Evolutionary conservation across 345 rosid genomes (phyloP).

Genomic region (Ceriops tagal): DNA sequence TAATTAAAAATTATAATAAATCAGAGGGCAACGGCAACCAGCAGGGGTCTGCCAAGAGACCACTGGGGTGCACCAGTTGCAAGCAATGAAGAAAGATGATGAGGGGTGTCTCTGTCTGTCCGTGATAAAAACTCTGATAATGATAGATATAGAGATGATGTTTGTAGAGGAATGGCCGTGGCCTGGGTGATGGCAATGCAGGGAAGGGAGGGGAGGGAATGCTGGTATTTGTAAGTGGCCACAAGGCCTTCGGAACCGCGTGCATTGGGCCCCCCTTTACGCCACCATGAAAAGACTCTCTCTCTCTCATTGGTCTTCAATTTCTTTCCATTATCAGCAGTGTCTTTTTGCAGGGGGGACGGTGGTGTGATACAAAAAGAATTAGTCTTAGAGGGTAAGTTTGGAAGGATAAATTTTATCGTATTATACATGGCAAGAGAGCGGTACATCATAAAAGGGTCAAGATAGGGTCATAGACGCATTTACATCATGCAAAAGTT

Average conservation of each 20-base stretch:
- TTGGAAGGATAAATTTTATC: no score
- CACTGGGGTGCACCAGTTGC: conserved; percentile 43
- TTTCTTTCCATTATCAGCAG: conserved; percentile 25
- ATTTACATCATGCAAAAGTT: no score
- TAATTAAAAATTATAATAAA: neutral
- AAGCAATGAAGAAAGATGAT: neutral
- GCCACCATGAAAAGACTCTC: conserved; percentile 38
- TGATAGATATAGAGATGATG: neutral
- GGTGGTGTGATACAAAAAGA: no score
- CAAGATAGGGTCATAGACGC: no score
- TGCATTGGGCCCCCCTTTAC: conserved; percentile 51
- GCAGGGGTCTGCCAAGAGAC: conserved; percentile 41
- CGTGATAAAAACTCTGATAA: no score
- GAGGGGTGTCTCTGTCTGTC: no score
- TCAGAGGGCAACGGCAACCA: conserved; percentile 36
- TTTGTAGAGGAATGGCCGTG: conserved; percentile 1
- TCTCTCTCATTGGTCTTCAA: conserved; percentile 23
- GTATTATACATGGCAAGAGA: no score
- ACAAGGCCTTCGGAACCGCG: conserved; percentile 50
- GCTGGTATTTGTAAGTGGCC: conserved; percentile 44
- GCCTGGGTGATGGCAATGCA: conserved; percentile 26
- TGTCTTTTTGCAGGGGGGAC: no score
- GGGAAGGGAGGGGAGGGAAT: conserved; percentile 24
- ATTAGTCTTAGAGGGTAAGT: no score
- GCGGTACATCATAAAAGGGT: no score